Evolutionary conservation across 768 basidiomycete species (phyloP).

Genomic region (Aureoboletus auriporus): DNA sequence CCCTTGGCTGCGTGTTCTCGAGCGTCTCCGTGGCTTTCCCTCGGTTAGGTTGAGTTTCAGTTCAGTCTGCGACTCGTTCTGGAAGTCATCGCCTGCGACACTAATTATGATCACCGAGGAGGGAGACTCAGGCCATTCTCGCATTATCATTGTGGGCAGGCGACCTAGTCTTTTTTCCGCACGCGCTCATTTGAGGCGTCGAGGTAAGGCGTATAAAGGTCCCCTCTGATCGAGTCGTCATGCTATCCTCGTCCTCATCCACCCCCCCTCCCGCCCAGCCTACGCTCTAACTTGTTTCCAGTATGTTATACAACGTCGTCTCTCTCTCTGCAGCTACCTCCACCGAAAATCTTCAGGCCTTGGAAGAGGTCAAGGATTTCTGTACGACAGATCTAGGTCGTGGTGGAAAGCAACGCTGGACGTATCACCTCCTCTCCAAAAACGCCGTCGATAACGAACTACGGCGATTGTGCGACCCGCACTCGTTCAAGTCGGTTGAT

Average conservation of each 20-base stretch:
- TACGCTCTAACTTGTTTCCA: neutral
- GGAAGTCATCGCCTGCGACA: constrained; percentile 12
- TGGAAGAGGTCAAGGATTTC: constrained; percentile 53
- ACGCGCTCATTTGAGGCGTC: constrained; percentile 14
- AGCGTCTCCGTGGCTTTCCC: constrained; percentile 21
- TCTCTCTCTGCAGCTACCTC: constrained; percentile 43
- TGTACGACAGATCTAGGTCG: constrained; percentile 51
- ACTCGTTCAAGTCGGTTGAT: constrained; percentile 32
- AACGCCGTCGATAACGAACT: constrained; percentile 38
- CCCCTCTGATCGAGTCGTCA: constrained; percentile 3
- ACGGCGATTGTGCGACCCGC: constrained; percentile 33
- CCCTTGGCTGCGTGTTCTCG: constrained; percentile 12
- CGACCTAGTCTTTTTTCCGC: constrained; percentile 10
- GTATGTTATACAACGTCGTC: constrained; percentile 35
- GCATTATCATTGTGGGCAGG: constrained; percentile 5
- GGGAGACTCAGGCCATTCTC: constrained; percentile 13
- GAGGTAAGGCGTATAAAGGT: constrained; percentile 20
- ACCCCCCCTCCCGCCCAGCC: neutral
- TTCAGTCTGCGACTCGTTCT: constrained; percentile 11
- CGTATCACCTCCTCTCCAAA: constrained; percentile 46
- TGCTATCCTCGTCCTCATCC: constrained; percentile 9
- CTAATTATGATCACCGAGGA: constrained; percentile 25
- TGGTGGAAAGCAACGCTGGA: constrained; percentile 49
- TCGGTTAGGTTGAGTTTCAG: constrained; percentile 22
- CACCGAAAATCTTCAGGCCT: constrained; percentile 44